Base-by-base conservation (phyloP, 208 protist genomes). In the Trypanosoma conorhini region DNA sequence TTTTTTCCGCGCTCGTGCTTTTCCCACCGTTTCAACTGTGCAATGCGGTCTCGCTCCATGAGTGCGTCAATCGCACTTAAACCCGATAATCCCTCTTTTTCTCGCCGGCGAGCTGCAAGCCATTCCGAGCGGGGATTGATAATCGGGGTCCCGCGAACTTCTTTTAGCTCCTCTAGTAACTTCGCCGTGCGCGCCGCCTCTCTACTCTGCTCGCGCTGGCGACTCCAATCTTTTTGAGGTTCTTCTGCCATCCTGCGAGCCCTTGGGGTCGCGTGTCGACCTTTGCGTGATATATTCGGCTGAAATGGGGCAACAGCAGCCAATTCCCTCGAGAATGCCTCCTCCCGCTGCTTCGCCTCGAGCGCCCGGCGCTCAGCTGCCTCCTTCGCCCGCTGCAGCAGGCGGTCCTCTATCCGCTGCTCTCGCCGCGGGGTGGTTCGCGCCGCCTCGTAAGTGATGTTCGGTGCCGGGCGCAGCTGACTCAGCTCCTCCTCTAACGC, bases 341-440 rank as follows among this genome's bases (percentile, higher is more conserved):
- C 79, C 31, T 74, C 61, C n/a, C 81, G 72, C 33, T 73, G 64
- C 58, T 58, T 64, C 42, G 46, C 46, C 19, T 60, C 46, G 33
- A 56, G 33, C 54, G 30, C 5, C 13, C 80, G 80, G 30, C 61
- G 56, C 67, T 77, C 51, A n/a, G 54, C 72, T 44, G 74, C 74
- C n/a, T 89, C 81, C 63, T 79, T 77, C 26, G 85, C 90, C 1
- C 80, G 59, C 42, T 74, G 62, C 44, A 92, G 74, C 4, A 93
- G 74, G 57, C 64, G 67, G 38, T 90, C 82, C 67, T 94, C 86
- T 50, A 93, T 80, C 26, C 74, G 80, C 62, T 76, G 44, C 1
- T 76, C 76, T 19, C 57, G 38, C 9, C 75, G 69, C 1, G 75
- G 57, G 4, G 56, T 48, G 0, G 52, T 80, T 42, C 50, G 51